Conservation (phyloP, 78 protist species). For the Dictyostelium intermedium region DNA sequence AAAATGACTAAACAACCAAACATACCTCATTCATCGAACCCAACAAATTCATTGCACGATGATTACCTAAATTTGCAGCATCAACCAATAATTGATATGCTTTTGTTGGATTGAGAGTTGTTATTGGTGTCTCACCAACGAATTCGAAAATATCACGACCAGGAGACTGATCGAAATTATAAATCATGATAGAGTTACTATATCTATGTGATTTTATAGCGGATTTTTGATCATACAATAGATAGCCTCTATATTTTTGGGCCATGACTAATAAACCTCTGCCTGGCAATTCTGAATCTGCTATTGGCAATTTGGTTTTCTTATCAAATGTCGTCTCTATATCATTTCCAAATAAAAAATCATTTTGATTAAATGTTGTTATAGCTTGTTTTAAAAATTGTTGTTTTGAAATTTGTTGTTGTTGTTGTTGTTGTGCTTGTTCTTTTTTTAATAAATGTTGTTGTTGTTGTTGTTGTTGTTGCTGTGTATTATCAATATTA, state of each 20-base stretch:
- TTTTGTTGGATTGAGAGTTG: background rate
- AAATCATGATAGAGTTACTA: background rate
- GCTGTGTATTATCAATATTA: too few species aligned
- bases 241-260: constrained; percentile 34
- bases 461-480: background rate
- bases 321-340: background rate
- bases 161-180: background rate
- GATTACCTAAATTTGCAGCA: constrained; percentile 44
- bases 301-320: background rate
- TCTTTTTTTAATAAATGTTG: background rate
- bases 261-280: constrained; percentile 17
- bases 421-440: background rate
- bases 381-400: background rate
- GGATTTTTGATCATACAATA: background rate
- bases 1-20: too few species aligned
- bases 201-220: background rate
- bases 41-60: constrained; percentile 57
- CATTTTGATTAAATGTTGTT: background rate
- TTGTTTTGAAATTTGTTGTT: background rate
- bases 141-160: constrained; percentile 21
- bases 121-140: background rate
- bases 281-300: constrained; percentile 34
- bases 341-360: background rate
- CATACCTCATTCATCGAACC: constrained; percentile 52
- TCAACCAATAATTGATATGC: background rate